Evolutionary conservation across 2,329 filamentous ascomycete species (phyloP), one percentile per base, ranked within the genome.

Genomic region (Penicillium sp.): DNA sequence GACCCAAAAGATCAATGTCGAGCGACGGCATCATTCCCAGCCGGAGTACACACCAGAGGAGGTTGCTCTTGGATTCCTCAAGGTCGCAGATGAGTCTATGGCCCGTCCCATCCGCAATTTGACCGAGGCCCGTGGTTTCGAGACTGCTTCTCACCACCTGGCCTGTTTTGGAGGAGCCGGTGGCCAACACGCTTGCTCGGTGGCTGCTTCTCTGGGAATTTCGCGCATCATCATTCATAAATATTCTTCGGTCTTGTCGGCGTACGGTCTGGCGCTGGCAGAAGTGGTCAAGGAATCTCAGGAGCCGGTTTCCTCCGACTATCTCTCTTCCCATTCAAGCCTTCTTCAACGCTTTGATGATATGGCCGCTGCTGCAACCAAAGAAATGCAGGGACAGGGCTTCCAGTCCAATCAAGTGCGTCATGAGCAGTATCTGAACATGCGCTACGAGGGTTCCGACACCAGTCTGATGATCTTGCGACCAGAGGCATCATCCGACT

Each of bases 201-300:
- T 95, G 52, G 90, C 89, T 2, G 83, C 89, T 60, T 86, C 86
- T 2, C 74, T 96, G 1, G 89, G 89, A 0, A 89, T 95, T 54
- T 81, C 79, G 20, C 89, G 94, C 63, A 93, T 95, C 27, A 75
- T 96, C 8, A 78, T 96, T 2, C 90, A 96, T 66, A 78, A 87
- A 46, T 95, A 95, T 64, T 95, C 89, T 0, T 95, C 89, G 0
- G 88, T 96, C 0, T 75, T 95, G 0, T 95, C 89, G 0, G 90
- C 90, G 0, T 95, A 95, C 56, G 90, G 90, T 11, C 91, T 96
- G 84, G 89, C 89, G 0, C 72, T 96, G 4, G 90, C 90, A 9
- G 90, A 96, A 61, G 89, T 95, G 0, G 90, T 96, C 0, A 88
- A 95, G 54, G 90, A 96, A 69, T 78, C 85, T 24, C 90, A 96